Percentiles rank a stretch among this genome's conserved stretches.
Evolutionary conservation across 208 protist species (phyloP).

Genomic region (Wallacemonas sp.): DNA sequence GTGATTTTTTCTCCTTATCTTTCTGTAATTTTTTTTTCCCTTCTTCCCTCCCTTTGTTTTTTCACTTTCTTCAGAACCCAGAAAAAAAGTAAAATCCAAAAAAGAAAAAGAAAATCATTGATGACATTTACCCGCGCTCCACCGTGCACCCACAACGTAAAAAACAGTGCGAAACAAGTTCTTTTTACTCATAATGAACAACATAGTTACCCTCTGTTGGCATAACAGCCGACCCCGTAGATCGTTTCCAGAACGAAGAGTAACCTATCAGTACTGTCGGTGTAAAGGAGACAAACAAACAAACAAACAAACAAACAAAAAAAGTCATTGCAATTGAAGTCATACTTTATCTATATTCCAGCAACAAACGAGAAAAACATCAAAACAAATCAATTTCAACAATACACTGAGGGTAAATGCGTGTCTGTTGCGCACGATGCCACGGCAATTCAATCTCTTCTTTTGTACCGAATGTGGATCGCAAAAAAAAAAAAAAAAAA

Average conservation of each 20-base stretch:
- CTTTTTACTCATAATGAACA: no score
- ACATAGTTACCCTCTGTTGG: background rate
- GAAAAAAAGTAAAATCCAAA: no score
- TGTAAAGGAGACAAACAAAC: background rate
- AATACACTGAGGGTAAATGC: no score
- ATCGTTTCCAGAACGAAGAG: background rate
- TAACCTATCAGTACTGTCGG: background rate
- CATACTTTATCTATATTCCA: background rate
- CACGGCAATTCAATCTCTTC: no score
- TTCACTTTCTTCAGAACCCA: no score
- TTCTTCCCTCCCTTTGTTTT: background rate
- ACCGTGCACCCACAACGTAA: background rate
- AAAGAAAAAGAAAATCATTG: background rate
- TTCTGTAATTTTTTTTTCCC: no score
- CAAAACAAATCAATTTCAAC: background rate
- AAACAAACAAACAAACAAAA: background rate
- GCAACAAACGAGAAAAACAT: background rate
- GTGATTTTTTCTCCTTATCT: no score
- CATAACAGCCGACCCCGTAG: background rate
- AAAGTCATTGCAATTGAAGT: background rate
- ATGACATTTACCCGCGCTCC: background rate
- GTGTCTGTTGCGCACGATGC: no score
- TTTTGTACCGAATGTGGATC: no score
- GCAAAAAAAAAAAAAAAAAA: no score
- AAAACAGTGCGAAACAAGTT: background rate